These are phyloP conservation scores for Margaritispora aquatica DNA, from an alignment of 495 filamentous ascomycete species.

Conservation along the genomic window DNA sequence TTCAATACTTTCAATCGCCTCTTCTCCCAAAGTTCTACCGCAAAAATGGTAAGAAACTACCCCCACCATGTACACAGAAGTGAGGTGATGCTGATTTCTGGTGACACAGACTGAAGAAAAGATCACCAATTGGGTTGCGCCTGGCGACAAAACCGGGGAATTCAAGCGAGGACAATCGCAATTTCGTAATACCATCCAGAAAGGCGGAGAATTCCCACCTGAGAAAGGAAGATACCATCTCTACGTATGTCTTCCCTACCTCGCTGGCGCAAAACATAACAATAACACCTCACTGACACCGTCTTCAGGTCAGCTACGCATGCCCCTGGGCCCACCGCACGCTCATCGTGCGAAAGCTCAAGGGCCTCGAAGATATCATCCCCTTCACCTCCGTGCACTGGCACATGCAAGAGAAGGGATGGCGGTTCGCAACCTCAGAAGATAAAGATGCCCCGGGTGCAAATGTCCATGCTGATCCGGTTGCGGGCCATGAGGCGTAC, in stretches of 20 bases:
- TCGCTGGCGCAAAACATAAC: too few species aligned
- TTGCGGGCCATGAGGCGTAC: conserved; percentile 55
- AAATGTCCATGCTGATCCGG: conserved; percentile 48
- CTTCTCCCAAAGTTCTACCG: background rate
- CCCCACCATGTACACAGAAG: background rate
- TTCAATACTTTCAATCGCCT: background rate
- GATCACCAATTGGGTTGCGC: conserved; percentile 81
- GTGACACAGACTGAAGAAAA: conserved; percentile 27
- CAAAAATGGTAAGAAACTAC: conserved; percentile 12
- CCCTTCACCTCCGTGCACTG: conserved; percentile 63
- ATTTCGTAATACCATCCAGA: conserved; percentile 65
- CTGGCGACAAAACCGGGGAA: conserved; percentile 70
- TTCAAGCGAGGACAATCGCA: conserved; percentile 75
- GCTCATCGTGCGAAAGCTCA: conserved; percentile 68
- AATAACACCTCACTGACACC: conserved; percentile 16
- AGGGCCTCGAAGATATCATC: conserved; percentile 70
- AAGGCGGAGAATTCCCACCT: conserved; percentile 58
- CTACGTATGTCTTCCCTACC: conserved; percentile 49
- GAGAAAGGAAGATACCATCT: conserved; percentile 75
- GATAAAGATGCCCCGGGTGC: conserved; percentile 51
- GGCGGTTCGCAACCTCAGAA: conserved; percentile 66
- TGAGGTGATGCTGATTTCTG: background rate
- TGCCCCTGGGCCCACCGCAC: conserved; percentile 85
- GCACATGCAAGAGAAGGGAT: conserved; percentile 61
- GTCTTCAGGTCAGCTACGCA: conserved; percentile 58